Evolutionary conservation across 1,284 basidiomycete genomes (phyloP).

Genomic region (Lignosus rhinocerotis): DNA sequence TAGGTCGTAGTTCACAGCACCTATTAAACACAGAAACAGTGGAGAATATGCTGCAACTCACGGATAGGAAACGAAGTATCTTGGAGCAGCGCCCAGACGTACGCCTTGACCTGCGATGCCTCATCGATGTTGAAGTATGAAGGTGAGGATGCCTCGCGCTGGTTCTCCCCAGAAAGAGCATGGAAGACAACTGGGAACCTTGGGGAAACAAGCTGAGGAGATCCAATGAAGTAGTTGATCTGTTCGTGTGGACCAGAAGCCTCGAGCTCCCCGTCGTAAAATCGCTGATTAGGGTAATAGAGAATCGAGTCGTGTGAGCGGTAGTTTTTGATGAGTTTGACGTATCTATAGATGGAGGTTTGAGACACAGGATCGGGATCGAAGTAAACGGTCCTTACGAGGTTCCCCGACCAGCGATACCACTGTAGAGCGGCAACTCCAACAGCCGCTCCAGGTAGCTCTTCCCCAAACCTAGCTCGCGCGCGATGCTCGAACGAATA

Average conservation of each 20-base stretch:
- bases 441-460: constrained; percentile 57
- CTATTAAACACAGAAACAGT: constrained; percentile 27
- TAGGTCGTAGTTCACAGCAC: not conserved
- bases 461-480: constrained; percentile 44
- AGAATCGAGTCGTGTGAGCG: constrained; percentile 59
- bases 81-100: constrained; percentile 34
- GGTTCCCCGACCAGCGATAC: constrained; percentile 27
- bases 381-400: constrained; percentile 35
- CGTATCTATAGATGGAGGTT: constrained; percentile 34
- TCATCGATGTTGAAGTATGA: constrained; percentile 52
- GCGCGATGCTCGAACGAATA: constrained; percentile 47
- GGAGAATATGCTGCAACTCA: not conserved
- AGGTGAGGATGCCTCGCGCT: constrained; percentile 44
- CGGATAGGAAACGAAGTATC: constrained; percentile 16
- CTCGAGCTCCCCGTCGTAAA: constrained; percentile 54
- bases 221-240: constrained; percentile 35
- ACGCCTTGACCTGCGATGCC: constrained; percentile 40
- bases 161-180: constrained; percentile 43
- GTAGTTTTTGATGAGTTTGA: constrained; percentile 57
- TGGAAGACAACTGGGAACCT: constrained; percentile 52
- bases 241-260: constrained; percentile 39
- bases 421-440: constrained; percentile 44
- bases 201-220: constrained; percentile 23
- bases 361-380: not conserved
- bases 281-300: constrained; percentile 55